phyloP scores from a whole-genome alignment of 2,329 filamentous ascomycete species.

The Colletotrichum sp. region DNA sequence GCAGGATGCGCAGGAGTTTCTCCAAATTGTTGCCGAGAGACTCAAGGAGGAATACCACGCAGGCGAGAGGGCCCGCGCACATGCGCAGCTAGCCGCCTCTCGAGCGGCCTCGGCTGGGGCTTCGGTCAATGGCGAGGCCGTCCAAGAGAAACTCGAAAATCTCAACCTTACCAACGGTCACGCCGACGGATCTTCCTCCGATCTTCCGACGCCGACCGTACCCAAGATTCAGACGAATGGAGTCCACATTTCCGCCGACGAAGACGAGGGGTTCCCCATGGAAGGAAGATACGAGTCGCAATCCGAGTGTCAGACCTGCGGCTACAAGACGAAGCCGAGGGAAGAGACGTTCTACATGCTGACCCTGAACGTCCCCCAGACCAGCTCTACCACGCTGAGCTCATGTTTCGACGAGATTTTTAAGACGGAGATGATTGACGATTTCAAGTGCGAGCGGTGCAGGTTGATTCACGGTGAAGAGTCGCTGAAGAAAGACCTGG shows the following conservation, averaged over 20 bases:
- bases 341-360: slow-evolving; percentile 89
- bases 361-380: slow-evolving; percentile 88
- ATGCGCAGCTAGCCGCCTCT: slow-evolving; percentile 46
- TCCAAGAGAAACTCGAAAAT: slow-evolving; percentile 34
- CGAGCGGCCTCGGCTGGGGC: slow-evolving; percentile 15
- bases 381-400: slow-evolving; percentile 79
- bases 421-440: slow-evolving; percentile 94
- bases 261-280: slow-evolving; percentile 75
- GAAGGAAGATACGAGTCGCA: slow-evolving; percentile 94
- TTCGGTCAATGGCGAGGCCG: slow-evolving; percentile 25
- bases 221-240: slow-evolving; percentile 20
- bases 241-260: slow-evolving; percentile 6
- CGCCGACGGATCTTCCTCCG: slow-evolving; percentile 13
- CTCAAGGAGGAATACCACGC: slow-evolving; percentile 95
- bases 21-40: slow-evolving; percentile 91
- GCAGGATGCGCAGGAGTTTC: slow-evolving; percentile 96
- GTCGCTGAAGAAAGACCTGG: slow-evolving; percentile 64
- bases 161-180: slow-evolving; percentile 24
- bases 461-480: slow-evolving; percentile 81
- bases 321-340: slow-evolving; percentile 85
- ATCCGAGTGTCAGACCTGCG: slow-evolving; percentile 89
- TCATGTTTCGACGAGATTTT: slow-evolving; percentile 93
- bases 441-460: slow-evolving; percentile 95
- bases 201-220: slow-evolving; percentile 7
- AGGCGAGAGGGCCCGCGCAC: slow-evolving; percentile 73